These are phyloP conservation scores for Ziziphus jujuba DNA, from an alignment of 306 rosid species.

Conservation along the genomic window DNA sequence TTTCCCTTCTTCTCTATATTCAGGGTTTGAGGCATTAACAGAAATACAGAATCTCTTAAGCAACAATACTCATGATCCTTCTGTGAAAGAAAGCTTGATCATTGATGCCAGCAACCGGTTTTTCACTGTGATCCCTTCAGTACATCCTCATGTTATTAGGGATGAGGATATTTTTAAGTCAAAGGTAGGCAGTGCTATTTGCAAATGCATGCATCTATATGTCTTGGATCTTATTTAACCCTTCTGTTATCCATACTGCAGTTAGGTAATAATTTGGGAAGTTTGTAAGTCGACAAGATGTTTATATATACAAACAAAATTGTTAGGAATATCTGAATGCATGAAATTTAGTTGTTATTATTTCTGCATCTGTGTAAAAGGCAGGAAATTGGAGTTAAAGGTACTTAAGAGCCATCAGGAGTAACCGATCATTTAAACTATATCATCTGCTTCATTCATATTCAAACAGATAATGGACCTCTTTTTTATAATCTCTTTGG, in stretches of 20 bases:
- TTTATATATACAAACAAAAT: conserved; percentile 13
- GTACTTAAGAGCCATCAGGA: not conserved
- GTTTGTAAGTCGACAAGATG: not conserved
- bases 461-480: not conserved
- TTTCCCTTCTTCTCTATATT: conserved; percentile 23
- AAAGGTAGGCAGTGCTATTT: conserved; percentile 52
- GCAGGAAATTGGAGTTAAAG: not conserved
- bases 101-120: conserved; percentile 95
- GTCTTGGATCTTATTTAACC: conserved; percentile 6
- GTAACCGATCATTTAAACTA: not conserved
- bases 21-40: conserved; percentile 96
- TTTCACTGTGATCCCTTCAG: conserved; percentile 92
- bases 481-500: conserved; percentile 12
- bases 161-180: conserved; percentile 86
- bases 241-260: not conserved
- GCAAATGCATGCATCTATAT: conserved; percentile 5
- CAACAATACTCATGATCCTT: conserved; percentile 37
- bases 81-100: conserved; percentile 78
- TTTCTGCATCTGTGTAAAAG: not conserved
- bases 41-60: conserved; percentile 83
- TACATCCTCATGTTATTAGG: conserved; percentile 85
- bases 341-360: not conserved
- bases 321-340: not conserved
- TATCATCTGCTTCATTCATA: not conserved
- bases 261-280: not conserved